Evolutionary conservation across 2,329 filamentous ascomycete species (phyloP).

Genomic region (Pezicula neosporulosa): DNA sequence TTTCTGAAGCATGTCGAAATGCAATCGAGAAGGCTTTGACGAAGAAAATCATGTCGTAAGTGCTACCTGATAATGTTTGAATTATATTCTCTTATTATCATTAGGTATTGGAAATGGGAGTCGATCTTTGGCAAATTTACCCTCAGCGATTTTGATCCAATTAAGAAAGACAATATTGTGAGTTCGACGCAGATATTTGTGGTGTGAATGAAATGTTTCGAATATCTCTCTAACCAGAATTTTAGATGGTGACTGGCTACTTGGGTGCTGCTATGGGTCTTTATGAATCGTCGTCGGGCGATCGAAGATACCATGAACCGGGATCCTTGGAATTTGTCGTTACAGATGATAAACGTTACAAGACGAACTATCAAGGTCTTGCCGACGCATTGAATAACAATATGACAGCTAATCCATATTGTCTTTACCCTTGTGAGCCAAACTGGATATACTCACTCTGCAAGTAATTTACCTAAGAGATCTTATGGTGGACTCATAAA

Average conservation of each 20-base stretch:
- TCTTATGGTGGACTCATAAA: too few relatives aligned
- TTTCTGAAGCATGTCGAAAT: too few relatives aligned
- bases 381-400: background rate
- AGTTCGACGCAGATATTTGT: too few relatives aligned
- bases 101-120: slow-evolving; percentile 25
- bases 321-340: background rate
- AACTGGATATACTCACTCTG: background rate
- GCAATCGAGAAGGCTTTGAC: too few relatives aligned
- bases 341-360: background rate
- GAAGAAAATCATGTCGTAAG: too few relatives aligned
- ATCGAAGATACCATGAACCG: background rate
- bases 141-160: slow-evolving; percentile 3
- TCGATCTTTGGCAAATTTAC: slow-evolving; percentile 9
- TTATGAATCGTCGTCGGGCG: background rate
- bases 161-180: slow-evolving; percentile 16
- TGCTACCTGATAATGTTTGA: too few relatives aligned
- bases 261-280: background rate
- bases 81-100: too few relatives aligned
- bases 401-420: background rate
- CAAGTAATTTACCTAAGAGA: background rate
- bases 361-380: background rate
- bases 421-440: background rate
- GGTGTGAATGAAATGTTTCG: too few relatives aligned
- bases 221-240: background rate
- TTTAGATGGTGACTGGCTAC: background rate